Conservation (phyloP, 2,329 filamentous ascomycete genomes). For the Ascochyta pisi region DNA sequence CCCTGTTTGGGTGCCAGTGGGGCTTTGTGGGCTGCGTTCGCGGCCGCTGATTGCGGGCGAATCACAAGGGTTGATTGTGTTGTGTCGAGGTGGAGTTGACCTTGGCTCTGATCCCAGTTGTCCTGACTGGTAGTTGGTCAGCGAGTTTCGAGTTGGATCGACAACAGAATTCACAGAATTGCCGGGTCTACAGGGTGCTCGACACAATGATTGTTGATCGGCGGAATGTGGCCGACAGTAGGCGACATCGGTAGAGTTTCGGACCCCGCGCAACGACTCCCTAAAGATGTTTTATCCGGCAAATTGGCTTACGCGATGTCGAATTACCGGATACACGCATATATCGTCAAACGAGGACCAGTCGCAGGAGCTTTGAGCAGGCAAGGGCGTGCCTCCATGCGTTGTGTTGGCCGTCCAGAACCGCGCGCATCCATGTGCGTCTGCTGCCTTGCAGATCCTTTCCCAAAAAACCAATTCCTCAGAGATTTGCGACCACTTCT, state of each 20-base stretch:
- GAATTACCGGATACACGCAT: background rate
- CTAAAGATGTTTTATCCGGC: constrained; percentile 5
- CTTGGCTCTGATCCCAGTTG: constrained; percentile 40
- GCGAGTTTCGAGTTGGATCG: constrained; percentile 18
- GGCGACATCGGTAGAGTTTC: constrained; percentile 28
- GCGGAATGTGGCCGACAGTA: constrained; percentile 22
- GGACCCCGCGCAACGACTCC: constrained; percentile 20
- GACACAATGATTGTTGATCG: constrained; percentile 16
- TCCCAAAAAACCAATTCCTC: constrained; percentile 24
- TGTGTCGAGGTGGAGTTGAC: constrained; percentile 41
- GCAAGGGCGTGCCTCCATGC: constrained; percentile 11
- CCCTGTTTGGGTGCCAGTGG: constrained; percentile 48
- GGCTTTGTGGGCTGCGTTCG: constrained; percentile 41
- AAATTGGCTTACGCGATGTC: constrained; percentile 2
- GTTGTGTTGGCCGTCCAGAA: constrained; percentile 4
- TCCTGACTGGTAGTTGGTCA: constrained; percentile 42
- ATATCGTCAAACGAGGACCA: background rate
- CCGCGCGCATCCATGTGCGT: constrained; percentile 12
- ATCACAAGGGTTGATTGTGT: constrained; percentile 36
- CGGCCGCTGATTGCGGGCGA: constrained; percentile 37
- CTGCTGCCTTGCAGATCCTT: constrained; percentile 27
- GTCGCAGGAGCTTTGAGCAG: background rate
- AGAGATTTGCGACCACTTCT: constrained; percentile 26
- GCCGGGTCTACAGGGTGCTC: constrained; percentile 15
- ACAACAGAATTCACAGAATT: constrained; percentile 15